Percentiles rank a stretch among this genome's conserved stretches.
Conservation (phyloP, 106 monocot genomes). For the Acorus calamus region DNA sequence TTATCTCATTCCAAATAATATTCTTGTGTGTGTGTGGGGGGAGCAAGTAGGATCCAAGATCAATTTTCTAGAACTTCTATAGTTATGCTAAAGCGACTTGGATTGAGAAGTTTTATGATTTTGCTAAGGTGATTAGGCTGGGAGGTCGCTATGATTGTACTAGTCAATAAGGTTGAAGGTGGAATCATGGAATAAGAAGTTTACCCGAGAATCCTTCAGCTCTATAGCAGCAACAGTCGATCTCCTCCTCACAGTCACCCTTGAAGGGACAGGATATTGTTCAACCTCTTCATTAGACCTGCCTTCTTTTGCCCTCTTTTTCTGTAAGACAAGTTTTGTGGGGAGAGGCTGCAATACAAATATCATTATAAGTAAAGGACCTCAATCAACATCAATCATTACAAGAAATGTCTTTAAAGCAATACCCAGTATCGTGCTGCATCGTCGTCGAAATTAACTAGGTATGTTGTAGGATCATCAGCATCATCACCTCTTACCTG, state of each 20-base stretch:
- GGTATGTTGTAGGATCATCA: constrained; percentile 75
- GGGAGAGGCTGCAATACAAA: constrained; percentile 63
- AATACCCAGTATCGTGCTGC: constrained; percentile 83
- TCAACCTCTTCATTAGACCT: constrained; percentile 73
- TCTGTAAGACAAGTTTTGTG: constrained; percentile 79
- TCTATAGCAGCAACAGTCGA: constrained; percentile 34
- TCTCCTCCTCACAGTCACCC: constrained; percentile 67
- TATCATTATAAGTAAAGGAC: not conserved
- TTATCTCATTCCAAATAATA: too few species aligned
- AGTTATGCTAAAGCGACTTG: too few species aligned
- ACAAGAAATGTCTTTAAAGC: constrained; percentile 2
- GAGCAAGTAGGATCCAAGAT: too few species aligned
- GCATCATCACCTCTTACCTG: constrained; percentile 80
- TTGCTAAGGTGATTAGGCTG: too few species aligned
- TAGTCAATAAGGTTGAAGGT: not conserved
- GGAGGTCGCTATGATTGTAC: too few species aligned
- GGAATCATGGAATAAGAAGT: constrained; percentile 42
- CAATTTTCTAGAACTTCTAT: too few species aligned
- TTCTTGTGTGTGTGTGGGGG: too few species aligned
- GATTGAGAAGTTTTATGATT: too few species aligned
- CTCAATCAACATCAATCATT: not conserved
- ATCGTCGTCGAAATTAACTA: constrained; percentile 74
- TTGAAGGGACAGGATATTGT: constrained; percentile 79
- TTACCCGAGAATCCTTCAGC: constrained; percentile 24
- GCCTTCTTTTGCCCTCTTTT: constrained; percentile 90